Evolutionary conservation across 2,329 filamentous ascomycete genomes (phyloP).

Genomic region (Sarocladium oryzae): DNA sequence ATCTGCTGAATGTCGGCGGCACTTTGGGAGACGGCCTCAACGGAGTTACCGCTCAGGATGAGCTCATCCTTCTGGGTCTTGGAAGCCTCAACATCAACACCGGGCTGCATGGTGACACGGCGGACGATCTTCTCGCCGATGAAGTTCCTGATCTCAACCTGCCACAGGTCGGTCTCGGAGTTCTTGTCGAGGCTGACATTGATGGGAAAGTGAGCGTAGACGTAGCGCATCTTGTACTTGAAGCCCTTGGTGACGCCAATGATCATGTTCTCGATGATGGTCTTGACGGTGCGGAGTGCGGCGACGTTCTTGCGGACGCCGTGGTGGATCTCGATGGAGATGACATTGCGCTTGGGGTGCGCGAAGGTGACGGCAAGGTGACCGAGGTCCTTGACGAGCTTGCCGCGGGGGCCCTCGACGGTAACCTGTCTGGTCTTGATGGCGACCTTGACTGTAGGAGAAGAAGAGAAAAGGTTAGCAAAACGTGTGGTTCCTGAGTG

Average conservation of each 20-base stretch:
- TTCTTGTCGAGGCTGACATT: slow-evolving; percentile 99
- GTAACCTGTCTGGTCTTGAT: slow-evolving; percentile 97
- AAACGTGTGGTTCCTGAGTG: slow-evolving; percentile 4
- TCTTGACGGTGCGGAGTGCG: slow-evolving; percentile 94
- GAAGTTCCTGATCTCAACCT: slow-evolving; percentile 99
- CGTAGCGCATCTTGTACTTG: slow-evolving; percentile 99
- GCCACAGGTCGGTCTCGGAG: slow-evolving; percentile 75
- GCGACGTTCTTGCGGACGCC: slow-evolving; percentile 96
- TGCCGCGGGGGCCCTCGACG: slow-evolving; percentile 95
- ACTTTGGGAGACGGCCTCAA: slow-evolving; percentile 96
- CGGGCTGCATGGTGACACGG: slow-evolving; percentile 78
- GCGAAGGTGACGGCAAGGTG: slow-evolving; percentile 96
- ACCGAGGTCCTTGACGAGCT: slow-evolving; percentile 93
- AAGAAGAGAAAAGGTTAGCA: slow-evolving; percentile 21
- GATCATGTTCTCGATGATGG: slow-evolving; percentile 98
- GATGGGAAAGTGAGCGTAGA: slow-evolving; percentile 99
- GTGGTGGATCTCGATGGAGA: slow-evolving; percentile 98
- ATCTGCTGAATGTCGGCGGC: slow-evolving; percentile 99
- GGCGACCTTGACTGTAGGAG: slow-evolving; percentile 77
- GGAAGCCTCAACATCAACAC: slow-evolving; percentile 86
- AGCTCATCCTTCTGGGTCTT: slow-evolving; percentile 98
- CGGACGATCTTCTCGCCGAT: slow-evolving; percentile 99
- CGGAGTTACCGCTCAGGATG: slow-evolving; percentile 83
- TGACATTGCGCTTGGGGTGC: slow-evolving; percentile 73
- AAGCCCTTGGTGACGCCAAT: slow-evolving; percentile 97